phyloP scores from a whole-genome alignment of 73 alveolate genomes.

The Paramecium sonneborni region DNA sequence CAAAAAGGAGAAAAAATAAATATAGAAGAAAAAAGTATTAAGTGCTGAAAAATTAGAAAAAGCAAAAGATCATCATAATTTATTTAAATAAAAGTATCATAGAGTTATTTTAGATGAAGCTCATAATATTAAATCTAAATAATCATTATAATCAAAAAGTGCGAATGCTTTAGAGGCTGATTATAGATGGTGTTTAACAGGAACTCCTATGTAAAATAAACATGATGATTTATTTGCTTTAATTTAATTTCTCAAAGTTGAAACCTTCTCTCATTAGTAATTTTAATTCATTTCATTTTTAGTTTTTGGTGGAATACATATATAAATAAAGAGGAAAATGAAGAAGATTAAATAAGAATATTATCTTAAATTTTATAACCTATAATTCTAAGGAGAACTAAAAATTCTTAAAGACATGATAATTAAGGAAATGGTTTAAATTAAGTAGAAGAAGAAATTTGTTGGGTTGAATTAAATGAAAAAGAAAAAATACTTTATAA shows the following conservation, averaged over 20 bases:
- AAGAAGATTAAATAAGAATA: conserved; percentile 25
- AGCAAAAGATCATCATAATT: too few species aligned
- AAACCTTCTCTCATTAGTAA: conserved; percentile 44
- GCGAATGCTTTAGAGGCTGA: background rate
- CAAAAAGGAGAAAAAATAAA: too few species aligned
- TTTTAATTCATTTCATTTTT: background rate
- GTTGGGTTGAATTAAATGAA: background rate
- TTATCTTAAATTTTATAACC: background rate
- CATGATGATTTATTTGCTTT: conserved; percentile 43
- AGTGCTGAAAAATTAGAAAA: too few species aligned
- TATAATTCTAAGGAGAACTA: conserved; percentile 35
- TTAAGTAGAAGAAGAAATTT: background rate
- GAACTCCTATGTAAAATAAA: conserved; percentile 61
- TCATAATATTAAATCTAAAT: too few species aligned
- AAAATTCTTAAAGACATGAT: background rate
- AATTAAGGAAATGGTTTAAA: too few species aligned
- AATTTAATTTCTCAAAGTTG: conserved; percentile 30
- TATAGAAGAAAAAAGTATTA: too few species aligned
- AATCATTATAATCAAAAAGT: background rate
- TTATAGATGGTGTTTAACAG: conserved; percentile 56
- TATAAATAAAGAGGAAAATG: background rate
- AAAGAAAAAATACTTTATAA: background rate
- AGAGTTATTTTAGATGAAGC: too few species aligned
- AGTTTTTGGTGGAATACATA: conserved; percentile 54
- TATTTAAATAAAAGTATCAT: too few species aligned